phyloP scores from a whole-genome alignment of 2,329 filamentous ascomycete species.

The Fusarium humuli region DNA sequence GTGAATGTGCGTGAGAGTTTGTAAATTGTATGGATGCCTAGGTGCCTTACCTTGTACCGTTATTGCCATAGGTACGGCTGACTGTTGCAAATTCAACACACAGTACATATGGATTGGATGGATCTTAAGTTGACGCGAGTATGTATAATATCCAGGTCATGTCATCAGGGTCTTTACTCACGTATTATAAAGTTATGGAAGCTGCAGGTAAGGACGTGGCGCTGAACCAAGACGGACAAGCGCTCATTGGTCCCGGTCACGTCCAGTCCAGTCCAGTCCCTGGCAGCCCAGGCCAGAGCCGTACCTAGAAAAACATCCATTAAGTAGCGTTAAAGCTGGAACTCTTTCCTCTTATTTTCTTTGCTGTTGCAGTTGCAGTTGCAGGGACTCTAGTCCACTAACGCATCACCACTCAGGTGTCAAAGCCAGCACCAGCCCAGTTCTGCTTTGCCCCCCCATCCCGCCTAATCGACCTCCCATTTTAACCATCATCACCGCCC shows the following conservation, averaged over 20 bases:
- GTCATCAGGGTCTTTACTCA: slow-evolving; percentile 29
- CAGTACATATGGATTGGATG: background rate
- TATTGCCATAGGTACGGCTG: too few relatives aligned
- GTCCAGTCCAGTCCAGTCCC: slow-evolving; percentile 49
- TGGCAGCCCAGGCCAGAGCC: slow-evolving; percentile 19
- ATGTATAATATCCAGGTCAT: background rate
- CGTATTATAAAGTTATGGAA: background rate
- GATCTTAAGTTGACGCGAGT: background rate
- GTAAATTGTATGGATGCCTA: background rate
- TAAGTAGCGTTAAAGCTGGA: slow-evolving; percentile 28
- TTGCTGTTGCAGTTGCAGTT: slow-evolving; percentile 33
- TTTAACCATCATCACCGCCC: slow-evolving; percentile 41
- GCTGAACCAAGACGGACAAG: slow-evolving; percentile 38
- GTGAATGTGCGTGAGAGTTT: background rate
- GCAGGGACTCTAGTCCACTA: slow-evolving; percentile 47
- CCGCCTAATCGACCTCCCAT: slow-evolving; percentile 22
- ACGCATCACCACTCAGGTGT: slow-evolving; percentile 47
- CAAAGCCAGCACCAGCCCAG: slow-evolving; percentile 24
- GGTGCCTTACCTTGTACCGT: background rate
- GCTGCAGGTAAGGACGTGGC: slow-evolving; percentile 46
- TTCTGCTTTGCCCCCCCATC: slow-evolving; percentile 28
- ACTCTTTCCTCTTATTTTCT: slow-evolving; percentile 47
- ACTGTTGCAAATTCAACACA: background rate
- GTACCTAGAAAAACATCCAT: slow-evolving; percentile 25
- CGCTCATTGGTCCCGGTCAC: slow-evolving; percentile 49